phyloP scores from a whole-genome alignment of 805 yeast species.

The Starmera dryadoides region DNA sequence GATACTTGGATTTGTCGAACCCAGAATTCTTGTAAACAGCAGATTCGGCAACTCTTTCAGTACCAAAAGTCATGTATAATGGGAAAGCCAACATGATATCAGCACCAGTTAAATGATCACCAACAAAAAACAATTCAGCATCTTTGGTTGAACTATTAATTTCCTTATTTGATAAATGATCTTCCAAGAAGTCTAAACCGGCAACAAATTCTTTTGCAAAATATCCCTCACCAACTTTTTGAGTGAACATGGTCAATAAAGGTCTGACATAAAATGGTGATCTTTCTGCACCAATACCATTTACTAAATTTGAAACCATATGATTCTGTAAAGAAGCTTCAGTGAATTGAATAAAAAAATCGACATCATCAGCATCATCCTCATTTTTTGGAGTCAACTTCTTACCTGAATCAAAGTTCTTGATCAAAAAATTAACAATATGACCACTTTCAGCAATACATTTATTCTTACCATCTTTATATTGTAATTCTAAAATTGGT shows the following conservation, averaged over 20 bases:
- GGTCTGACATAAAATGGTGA: constrained; percentile 44
- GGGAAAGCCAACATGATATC: constrained; percentile 51
- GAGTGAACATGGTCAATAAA: constrained; percentile 34
- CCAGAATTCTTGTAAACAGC: not conserved
- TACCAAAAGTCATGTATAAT: constrained; percentile 20
- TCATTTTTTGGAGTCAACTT: constrained; percentile 30
- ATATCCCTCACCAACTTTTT: constrained; percentile 39
- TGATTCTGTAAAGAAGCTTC: constrained; percentile 57
- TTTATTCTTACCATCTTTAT: constrained; percentile 19
- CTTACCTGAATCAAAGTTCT: constrained; percentile 37
- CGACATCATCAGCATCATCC: constrained; percentile 35
- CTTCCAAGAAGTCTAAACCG: constrained; percentile 35
- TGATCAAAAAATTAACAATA: constrained; percentile 45
- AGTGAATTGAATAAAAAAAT: constrained; percentile 47
- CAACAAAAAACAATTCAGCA: constrained; percentile 33
- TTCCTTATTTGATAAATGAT: constrained; percentile 25
- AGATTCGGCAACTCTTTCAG: constrained; percentile 6
- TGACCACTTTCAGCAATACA: constrained; percentile 54
- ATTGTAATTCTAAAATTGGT: constrained; percentile 48
- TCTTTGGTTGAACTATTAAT: not conserved
- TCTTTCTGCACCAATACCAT: constrained; percentile 29
- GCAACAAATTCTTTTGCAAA: constrained; percentile 38
- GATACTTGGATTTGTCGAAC: constrained; percentile 16
- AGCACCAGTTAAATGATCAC: constrained; percentile 43
- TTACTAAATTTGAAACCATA: constrained; percentile 28